These are phyloP conservation scores for Penicillium antarcticum DNA, from an alignment of 495 filamentous ascomycete genomes.

Conservation along the genomic window DNA sequence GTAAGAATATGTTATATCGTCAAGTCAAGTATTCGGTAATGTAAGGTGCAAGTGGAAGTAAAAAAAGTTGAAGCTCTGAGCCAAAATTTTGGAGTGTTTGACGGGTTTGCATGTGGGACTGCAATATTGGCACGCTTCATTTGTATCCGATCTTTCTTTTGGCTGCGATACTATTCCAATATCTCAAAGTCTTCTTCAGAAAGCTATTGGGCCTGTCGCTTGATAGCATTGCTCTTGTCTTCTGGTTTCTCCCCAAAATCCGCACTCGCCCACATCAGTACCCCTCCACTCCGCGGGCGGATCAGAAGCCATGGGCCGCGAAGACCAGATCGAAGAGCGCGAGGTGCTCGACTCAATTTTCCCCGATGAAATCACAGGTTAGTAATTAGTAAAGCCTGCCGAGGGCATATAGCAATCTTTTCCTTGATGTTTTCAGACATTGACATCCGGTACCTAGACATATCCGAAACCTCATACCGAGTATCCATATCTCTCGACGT, in stretches of 20 bases:
- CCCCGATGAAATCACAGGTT: slow-evolving; percentile 93
- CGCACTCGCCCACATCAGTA: slow-evolving; percentile 10
- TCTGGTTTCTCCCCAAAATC: background rate
- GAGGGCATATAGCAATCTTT: too few relatives aligned
- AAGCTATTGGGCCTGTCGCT: background rate
- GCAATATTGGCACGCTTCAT: slow-evolving; percentile 18
- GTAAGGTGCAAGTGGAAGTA: slow-evolving; percentile 9
- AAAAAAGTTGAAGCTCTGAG: slow-evolving; percentile 29
- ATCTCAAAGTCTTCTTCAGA: background rate
- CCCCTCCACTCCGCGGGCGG: slow-evolving; percentile 36
- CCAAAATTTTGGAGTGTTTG: slow-evolving; percentile 42
- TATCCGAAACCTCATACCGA: slow-evolving; percentile 81
- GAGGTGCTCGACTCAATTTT: slow-evolving; percentile 98
- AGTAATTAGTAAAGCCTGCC: background rate
- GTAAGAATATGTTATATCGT: background rate
- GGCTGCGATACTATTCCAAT: background rate
- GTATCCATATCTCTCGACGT: slow-evolving; percentile 80
- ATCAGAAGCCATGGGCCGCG: slow-evolving; percentile 71
- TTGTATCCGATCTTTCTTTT: slow-evolving; percentile 11
- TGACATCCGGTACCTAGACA: slow-evolving; percentile 50
- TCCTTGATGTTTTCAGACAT: slow-evolving; percentile 1
- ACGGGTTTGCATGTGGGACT: slow-evolving; percentile 47
- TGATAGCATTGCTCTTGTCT: background rate
- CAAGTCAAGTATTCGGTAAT: slow-evolving; percentile 4
- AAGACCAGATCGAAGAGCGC: slow-evolving; percentile 93